Evolutionary conservation across 2,329 filamentous ascomycete species (phyloP), one percentile per base, ranked within the genome.

Genomic region (Stagonosporopsis chrysanthemi): DNA sequence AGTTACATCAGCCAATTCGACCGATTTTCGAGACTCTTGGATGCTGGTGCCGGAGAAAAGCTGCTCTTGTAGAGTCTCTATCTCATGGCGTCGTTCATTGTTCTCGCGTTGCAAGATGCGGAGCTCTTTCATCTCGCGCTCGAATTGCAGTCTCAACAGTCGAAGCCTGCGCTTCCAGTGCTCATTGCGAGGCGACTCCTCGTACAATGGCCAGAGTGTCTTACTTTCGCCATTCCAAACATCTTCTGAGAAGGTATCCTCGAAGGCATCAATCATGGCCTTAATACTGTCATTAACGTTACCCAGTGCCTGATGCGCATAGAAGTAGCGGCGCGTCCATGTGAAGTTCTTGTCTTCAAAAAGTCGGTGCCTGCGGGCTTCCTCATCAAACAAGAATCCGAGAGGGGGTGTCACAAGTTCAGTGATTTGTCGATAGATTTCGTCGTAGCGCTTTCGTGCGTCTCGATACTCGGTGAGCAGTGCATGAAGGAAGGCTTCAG

Each of bases 21-120:
- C 86, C 15, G 83, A 85, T 62, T 86, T 82, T 14, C 86, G 76
- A 38, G 80, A 83, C 69, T 88, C 86, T 64, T 86, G 82, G 52
- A 89, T 86, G 2, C 80, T 82, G n/a, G 85, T 88, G 2, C 86
- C 86, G 33, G 79, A 83, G 71, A 88, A 88, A 0, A 88, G 79
- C 68, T 88, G 85, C 57, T 88, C 85, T 49, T 86, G 77, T 56
- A 88, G 68, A 4, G 81, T 83, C 48, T 81, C 75, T 43, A 87
- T 85, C 66, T 86, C 84, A 47, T 81, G 81, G 17, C 84, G 74
- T 15, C 82, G 79, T 44, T 81, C 78, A 62, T 84, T 82, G 55
- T 86, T 87, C 52, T 82, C 78, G 44, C 78, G 75, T 24, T 82
- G 76, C 23, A 84, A 76, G 11, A 74, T 77, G 11, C 77, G 73